Conservation (phyloP, 2,329 filamentous ascomycete species). For the Xenosphaeropsis pyriputrescens region DNA sequence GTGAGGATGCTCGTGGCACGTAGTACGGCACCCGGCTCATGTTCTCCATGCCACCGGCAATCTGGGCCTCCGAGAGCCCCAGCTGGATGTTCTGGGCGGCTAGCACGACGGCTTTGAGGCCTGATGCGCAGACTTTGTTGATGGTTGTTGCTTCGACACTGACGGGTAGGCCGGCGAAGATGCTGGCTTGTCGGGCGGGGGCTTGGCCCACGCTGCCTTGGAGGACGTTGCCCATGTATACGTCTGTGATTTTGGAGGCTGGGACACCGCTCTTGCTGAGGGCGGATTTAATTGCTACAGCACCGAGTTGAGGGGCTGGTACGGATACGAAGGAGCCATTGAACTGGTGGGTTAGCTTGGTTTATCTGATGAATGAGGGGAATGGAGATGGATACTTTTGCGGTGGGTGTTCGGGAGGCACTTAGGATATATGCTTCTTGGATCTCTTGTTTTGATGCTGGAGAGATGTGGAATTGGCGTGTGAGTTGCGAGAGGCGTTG, state of each 20-base stretch:
- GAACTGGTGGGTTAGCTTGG: slow-evolving; percentile 43
- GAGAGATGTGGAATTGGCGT: slow-evolving; percentile 34
- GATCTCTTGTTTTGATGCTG: slow-evolving; percentile 44
- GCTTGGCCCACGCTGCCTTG: slow-evolving; percentile 75
- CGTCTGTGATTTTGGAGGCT: slow-evolving; percentile 66
- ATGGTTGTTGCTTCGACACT: slow-evolving; percentile 79
- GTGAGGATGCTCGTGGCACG: slow-evolving; percentile 62
- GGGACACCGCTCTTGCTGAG: slow-evolving; percentile 77
- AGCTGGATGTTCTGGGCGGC: slow-evolving; percentile 93
- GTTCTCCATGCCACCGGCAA: slow-evolving; percentile 96
- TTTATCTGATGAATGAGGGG: slow-evolving; percentile 2
- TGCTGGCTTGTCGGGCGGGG: slow-evolving; percentile 77
- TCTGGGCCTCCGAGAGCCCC: slow-evolving; percentile 72
- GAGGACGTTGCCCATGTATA: slow-evolving; percentile 96
- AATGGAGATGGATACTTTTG: slow-evolving; percentile 45
- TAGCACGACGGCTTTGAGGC: slow-evolving; percentile 79
- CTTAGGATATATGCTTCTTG: slow-evolving; percentile 90
- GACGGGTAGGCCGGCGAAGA: slow-evolving; percentile 75
- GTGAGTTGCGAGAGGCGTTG: slow-evolving; percentile 29
- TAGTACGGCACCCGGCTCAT: slow-evolving; percentile 95
- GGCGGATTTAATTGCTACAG: slow-evolving; percentile 82
- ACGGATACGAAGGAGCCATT: slow-evolving; percentile 81
- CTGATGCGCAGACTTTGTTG: slow-evolving; percentile 97
- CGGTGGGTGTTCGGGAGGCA: slow-evolving; percentile 77
- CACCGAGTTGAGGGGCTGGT: slow-evolving; percentile 75